Percentiles rank a stretch among this genome's conserved stretches.
Evolutionary conservation across 1,284 basidiomycete species (phyloP).

Genomic region (Papiliotrema laurentii): DNA sequence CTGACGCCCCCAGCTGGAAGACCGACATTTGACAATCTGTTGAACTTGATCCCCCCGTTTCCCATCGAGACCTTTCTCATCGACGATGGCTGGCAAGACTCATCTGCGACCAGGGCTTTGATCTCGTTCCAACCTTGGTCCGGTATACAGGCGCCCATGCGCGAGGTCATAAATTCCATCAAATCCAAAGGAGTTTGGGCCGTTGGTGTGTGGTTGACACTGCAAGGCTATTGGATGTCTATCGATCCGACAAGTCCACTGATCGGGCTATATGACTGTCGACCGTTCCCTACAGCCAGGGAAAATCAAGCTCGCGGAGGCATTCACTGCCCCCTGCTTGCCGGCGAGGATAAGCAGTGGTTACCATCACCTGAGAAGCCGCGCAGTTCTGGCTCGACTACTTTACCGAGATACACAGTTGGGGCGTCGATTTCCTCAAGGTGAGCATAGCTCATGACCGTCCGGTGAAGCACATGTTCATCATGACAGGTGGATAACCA

Average conservation of each 20-base stretch:
- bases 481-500: slow-evolving; percentile 28
- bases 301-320: not conserved
- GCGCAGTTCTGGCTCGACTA: slow-evolving; percentile 34
- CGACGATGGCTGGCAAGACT: slow-evolving; percentile 39
- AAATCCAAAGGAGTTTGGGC: slow-evolving; percentile 15
- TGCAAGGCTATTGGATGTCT: slow-evolving; percentile 36
- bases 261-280: slow-evolving; percentile 21
- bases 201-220: slow-evolving; percentile 34
- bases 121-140: slow-evolving; percentile 15
- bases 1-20: not conserved
- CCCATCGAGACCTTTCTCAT: slow-evolving; percentile 34
- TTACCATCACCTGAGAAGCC: too few species aligned
- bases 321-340: too few species aligned
- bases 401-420: slow-evolving; percentile 19
- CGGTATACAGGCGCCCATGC: slow-evolving; percentile 15
- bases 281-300: not conserved
- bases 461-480: not conserved
- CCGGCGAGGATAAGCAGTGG: too few species aligned
- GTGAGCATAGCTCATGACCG: slow-evolving; percentile 6
- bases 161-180: slow-evolving; percentile 14
- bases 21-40: slow-evolving; percentile 8
- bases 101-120: slow-evolving; percentile 1
- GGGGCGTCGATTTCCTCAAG: slow-evolving; percentile 35
- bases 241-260: slow-evolving; percentile 27
- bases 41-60: slow-evolving; percentile 15